Evolutionary conservation across 2,329 filamentous ascomycete species (phyloP), one percentile per base, ranked within the genome.

Genomic region (Colletotrichum siamense): DNA sequence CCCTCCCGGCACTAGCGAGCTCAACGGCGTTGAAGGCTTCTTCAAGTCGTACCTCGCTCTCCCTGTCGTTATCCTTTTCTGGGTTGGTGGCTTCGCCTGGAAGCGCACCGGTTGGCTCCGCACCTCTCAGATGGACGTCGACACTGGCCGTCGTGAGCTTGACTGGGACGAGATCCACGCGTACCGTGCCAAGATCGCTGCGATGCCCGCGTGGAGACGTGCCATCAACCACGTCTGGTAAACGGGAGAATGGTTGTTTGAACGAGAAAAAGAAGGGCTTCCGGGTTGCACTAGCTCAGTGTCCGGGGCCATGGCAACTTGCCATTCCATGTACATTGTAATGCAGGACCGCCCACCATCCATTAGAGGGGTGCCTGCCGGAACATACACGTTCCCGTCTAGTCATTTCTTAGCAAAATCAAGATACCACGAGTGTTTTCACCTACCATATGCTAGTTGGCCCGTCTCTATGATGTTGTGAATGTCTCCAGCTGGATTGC

Each of bases 51-150:
- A 89, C 78, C 88, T 92, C n/a, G 89, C 89, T 15, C 79, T 91
- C 1, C 89, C 89, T 30, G 87, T 91, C 61, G 88, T 91, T 28
- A 77, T 91, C 3, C 44, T 84, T 69, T 92, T 92, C 83, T 92
- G 90, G 88, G 55, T 86, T 52, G 80, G 82, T 65, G 91, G 92
- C 8, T 94, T 89, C 81, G 8, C 90, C 78, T 94, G 92, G 93
- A 95, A 95, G 88, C 86, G 91, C 44, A 83, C 86, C 16, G 89
- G 89, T 28, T 94, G 91, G 91, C 86, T 93, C 70, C 88, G 82
- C n/a, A 83, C 90, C 4, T 84, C 87, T n/a, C 85, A 94, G 79
- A 94, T 95, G 75, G 93, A 95, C 79, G 88, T 95, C 72, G 92
- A 95, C 81, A 89, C 88, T 44, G 93, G 92, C 77, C 89, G 92